Conservation (phyloP, 163 green algal species). For the Prototheca cutis region DNA sequence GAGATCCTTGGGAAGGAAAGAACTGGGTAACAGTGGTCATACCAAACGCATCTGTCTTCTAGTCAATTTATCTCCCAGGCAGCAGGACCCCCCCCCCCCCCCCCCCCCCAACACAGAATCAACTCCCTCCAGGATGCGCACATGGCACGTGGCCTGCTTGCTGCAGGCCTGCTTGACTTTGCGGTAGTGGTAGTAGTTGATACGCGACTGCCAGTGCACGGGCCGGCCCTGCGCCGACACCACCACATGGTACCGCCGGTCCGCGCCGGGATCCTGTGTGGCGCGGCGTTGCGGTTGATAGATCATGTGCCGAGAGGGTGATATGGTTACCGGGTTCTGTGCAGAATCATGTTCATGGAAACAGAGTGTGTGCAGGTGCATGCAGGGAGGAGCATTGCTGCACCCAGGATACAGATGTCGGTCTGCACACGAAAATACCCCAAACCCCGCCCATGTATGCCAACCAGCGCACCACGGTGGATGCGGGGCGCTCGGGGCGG, state of each 20-base stretch:
- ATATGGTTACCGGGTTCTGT: no score
- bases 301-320: no score
- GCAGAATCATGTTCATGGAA: no score
- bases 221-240: conserved; percentile 63
- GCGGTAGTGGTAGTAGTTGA: conserved; percentile 74
- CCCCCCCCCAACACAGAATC: no score
- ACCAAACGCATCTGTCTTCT: no score
- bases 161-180: conserved; percentile 25
- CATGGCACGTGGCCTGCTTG: background rate
- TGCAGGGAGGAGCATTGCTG: background rate
- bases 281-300: background rate
- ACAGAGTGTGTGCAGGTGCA: no score
- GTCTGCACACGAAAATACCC: background rate
- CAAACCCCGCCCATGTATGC: no score
- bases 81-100: no score
- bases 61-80: background rate
- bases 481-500: background rate
- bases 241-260: conserved; percentile 62
- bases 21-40: no score
- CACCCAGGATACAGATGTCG: background rate
- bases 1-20: no score
- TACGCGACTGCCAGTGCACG: conserved; percentile 73
- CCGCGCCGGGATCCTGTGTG: background rate
- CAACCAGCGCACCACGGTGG: background rate
- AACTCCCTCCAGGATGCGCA: no score